Percentiles rank a stretch among this genome's conserved stretches.
These are phyloP conservation scores for Globisporangium cylindrosporum DNA, from an alignment of 352 stramenopile species.

Conservation along the genomic window DNA sequence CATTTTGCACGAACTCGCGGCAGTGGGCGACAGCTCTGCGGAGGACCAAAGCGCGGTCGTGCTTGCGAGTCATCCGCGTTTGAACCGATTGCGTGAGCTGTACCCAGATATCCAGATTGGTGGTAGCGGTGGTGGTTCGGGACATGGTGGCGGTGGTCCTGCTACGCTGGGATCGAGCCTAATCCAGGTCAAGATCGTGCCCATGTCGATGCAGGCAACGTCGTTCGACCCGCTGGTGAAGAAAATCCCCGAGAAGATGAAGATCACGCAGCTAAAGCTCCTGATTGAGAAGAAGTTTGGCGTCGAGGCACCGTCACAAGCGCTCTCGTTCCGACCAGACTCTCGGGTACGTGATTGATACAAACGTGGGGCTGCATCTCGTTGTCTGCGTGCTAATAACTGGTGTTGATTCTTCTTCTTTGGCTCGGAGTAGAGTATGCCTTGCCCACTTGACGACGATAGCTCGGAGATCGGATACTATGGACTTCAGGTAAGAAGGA, in stretches of 20 bases:
- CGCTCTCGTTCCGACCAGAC: conserved; percentile 58
- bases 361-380: no score
- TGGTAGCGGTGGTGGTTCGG: conserved; percentile 20
- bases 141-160: conserved; percentile 2
- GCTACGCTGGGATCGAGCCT: conserved; percentile 52
- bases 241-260: conserved; percentile 75
- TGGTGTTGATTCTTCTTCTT: not conserved
- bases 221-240: conserved; percentile 64
- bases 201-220: conserved; percentile 72
- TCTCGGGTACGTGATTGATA: conserved; percentile 36
- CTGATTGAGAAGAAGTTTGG: conserved; percentile 76
- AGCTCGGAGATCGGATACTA: conserved; percentile 68
- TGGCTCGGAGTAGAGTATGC: conserved; percentile 46
- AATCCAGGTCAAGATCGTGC: conserved; percentile 64
- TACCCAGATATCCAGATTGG: conserved; percentile 48
- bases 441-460: conserved; percentile 66
- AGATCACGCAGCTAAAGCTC: conserved; percentile 66
- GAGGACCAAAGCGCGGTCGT: conserved; percentile 28
- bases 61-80: conserved; percentile 47
- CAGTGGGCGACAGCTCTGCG: conserved; percentile 20
- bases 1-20: conserved; percentile 66
- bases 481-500: conserved; percentile 52
- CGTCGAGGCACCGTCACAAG: conserved; percentile 39
- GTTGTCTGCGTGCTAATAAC: no score
- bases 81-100: conserved; percentile 34